Conservation (phyloP, 345 rosid genomes). For the Pugionium cornutum region DNA sequence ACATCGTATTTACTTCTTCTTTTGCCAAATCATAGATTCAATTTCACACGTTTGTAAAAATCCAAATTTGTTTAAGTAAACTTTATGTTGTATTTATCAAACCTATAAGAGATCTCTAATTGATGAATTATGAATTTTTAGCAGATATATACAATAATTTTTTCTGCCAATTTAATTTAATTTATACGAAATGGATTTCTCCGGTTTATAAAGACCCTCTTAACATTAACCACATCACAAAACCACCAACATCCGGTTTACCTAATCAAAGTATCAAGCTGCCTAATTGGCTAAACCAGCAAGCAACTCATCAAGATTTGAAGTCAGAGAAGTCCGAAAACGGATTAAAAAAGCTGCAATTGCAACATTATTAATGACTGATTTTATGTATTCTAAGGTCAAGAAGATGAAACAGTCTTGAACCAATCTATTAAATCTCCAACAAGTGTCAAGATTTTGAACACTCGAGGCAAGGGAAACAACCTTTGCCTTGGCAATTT, state of each 20-base stretch:
- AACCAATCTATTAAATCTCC: background rate
- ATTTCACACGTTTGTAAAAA: too few species aligned
- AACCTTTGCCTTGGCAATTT: constrained; percentile 69
- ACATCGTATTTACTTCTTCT: too few species aligned
- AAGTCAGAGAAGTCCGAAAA: background rate
- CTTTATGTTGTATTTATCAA: too few species aligned
- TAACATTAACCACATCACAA: background rate
- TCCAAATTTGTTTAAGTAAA: too few species aligned
- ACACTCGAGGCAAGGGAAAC: constrained; percentile 74
- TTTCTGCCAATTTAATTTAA: too few species aligned
- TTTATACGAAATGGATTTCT: too few species aligned
- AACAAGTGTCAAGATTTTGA: constrained; percentile 41
- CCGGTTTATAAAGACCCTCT: background rate
- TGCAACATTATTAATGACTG: constrained; percentile 3
- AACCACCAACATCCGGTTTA: constrained; percentile 2
- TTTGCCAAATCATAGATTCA: too few species aligned
- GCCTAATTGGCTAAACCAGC: background rate
- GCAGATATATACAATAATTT: too few species aligned
- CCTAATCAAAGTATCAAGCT: background rate
- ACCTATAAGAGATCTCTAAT: too few species aligned
- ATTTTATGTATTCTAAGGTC: constrained; percentile 2
- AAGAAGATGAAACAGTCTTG: constrained; percentile 24
- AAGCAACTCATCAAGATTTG: constrained; percentile 11
- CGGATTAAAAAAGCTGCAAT: background rate
- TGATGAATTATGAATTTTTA: too few species aligned